Conservation (phyloP, 495 filamentous ascomycete genomes). For the Terfezia claveryi region DNA sequence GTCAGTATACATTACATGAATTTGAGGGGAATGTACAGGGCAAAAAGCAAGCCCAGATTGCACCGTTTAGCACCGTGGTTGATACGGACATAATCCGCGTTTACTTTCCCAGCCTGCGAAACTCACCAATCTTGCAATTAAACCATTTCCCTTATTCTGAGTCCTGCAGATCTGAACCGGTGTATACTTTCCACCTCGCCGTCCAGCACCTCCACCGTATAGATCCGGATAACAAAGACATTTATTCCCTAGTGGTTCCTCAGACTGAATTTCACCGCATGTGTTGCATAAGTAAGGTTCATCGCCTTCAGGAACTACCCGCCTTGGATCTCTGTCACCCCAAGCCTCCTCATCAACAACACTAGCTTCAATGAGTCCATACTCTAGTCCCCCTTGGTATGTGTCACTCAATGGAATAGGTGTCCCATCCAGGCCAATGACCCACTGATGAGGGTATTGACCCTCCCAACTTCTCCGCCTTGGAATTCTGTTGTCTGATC, state of each 20-base stretch:
- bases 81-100: too few species aligned
- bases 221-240: conserved; percentile 17
- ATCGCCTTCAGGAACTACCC: neutral
- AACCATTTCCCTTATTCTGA: conserved; percentile 15
- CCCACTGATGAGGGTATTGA: conserved; percentile 18
- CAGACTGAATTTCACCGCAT: conserved; percentile 16
- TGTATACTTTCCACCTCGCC: neutral
- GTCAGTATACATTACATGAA: neutral
- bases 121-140: conserved; percentile 7
- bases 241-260: conserved; percentile 11
- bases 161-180: conserved; percentile 19
- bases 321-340: conserved; percentile 17
- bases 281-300: conserved; percentile 7
- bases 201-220: conserved; percentile 6
- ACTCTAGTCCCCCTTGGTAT: conserved; percentile 16
- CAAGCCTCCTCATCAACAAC: conserved; percentile 15
- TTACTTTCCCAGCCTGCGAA: too few species aligned
- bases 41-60: neutral
- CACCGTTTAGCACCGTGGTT: too few species aligned
- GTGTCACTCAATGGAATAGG: conserved; percentile 16
- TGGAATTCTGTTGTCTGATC: neutral
- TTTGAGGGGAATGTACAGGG: neutral
- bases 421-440: conserved; percentile 4
- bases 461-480: conserved; percentile 5
- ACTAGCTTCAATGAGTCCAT: conserved; percentile 14